Percentiles rank a stretch among this genome's conserved stretches.
phyloP scores from a whole-genome alignment of 2,329 filamentous ascomycete genomes.

The Diatrype stigma region DNA sequence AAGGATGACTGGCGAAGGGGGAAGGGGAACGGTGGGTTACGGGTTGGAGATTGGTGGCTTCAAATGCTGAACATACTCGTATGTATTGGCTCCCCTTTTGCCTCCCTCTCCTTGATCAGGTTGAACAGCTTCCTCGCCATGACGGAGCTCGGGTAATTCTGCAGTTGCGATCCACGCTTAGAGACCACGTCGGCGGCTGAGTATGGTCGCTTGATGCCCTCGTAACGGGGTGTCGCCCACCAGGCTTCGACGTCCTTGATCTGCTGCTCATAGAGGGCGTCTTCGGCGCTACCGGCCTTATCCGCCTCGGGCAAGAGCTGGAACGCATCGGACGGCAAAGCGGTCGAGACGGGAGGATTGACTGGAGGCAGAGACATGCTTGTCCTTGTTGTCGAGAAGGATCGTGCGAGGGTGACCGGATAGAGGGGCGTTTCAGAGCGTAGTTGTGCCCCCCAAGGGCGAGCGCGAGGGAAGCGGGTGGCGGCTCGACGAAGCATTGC shows the following conservation, averaged over 20 bases:
- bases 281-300: slow-evolving; percentile 77
- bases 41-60: too few species aligned
- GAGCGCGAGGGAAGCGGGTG: slow-evolving; percentile 23
- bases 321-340: slow-evolving; percentile 70
- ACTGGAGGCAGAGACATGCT: slow-evolving; percentile 55
- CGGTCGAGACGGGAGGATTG: slow-evolving; percentile 56
- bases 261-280: slow-evolving; percentile 79
- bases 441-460: slow-evolving; percentile 19
- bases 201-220: slow-evolving; percentile 89
- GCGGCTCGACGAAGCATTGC: slow-evolving; percentile 27
- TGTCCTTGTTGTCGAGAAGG: slow-evolving; percentile 34
- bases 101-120: slow-evolving; percentile 71
- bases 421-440: slow-evolving; percentile 14
- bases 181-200: slow-evolving; percentile 86
- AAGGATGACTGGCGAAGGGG: too few species aligned
- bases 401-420: slow-evolving; percentile 21
- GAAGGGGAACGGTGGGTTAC: too few species aligned
- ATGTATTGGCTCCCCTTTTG: slow-evolving; percentile 82
- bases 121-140: slow-evolving; percentile 96
- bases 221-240: slow-evolving; percentile 83
- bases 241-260: slow-evolving; percentile 81
- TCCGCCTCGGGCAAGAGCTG: slow-evolving; percentile 75
- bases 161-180: slow-evolving; percentile 83
- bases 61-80: slow-evolving; percentile 60
- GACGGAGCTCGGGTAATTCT: slow-evolving; percentile 85